A percentile compares a stretch with the other conserved stretches of the same genome.
phyloP scores from a whole-genome alignment of 768 basidiomycete species.

The Trametes gibbosa region DNA sequence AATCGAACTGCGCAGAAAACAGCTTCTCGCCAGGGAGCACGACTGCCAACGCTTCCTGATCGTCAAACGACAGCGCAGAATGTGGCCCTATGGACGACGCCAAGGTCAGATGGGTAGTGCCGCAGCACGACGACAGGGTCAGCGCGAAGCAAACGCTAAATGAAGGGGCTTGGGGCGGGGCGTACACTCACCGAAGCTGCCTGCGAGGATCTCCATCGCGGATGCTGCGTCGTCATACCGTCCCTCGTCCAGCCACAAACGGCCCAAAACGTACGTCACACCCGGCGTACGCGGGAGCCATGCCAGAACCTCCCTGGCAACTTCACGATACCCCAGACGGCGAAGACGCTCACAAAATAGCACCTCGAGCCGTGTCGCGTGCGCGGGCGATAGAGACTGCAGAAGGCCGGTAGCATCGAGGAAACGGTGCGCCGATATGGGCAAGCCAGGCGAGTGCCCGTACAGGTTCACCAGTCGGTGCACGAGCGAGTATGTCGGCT shows the following conservation, averaged over 20 bases:
- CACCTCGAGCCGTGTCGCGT: slow-evolving; percentile 66
- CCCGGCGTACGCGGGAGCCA: slow-evolving; percentile 81
- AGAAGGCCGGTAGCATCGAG: slow-evolving; percentile 66
- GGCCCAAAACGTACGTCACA: slow-evolving; percentile 68
- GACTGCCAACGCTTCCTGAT: slow-evolving; percentile 55
- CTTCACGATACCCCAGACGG: slow-evolving; percentile 56
- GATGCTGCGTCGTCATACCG: slow-evolving; percentile 71
- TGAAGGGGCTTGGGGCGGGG: not conserved
- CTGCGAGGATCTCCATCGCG: slow-evolving; percentile 71
- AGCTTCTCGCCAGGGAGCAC: slow-evolving; percentile 59
- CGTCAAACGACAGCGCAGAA: slow-evolving; percentile 53
- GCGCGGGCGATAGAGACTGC: slow-evolving; percentile 64
- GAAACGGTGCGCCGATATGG: slow-evolving; percentile 65
- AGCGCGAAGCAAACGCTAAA: not conserved
- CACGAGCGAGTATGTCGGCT: slow-evolving; percentile 59
- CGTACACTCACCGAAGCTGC: slow-evolving; percentile 62
- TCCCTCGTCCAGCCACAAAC: slow-evolving; percentile 63
- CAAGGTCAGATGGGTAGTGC: not conserved
- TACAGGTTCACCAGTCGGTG: slow-evolving; percentile 59
- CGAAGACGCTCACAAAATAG: slow-evolving; percentile 71
- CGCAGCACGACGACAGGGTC: not conserved
- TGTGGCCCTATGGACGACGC: slow-evolving; percentile 39
- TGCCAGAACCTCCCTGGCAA: slow-evolving; percentile 62
- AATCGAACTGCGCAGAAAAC: slow-evolving; percentile 63
- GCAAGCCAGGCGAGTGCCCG: slow-evolving; percentile 47